Conservation (phyloP, 345 rosid species). For the Lepidium didymum region DNA sequence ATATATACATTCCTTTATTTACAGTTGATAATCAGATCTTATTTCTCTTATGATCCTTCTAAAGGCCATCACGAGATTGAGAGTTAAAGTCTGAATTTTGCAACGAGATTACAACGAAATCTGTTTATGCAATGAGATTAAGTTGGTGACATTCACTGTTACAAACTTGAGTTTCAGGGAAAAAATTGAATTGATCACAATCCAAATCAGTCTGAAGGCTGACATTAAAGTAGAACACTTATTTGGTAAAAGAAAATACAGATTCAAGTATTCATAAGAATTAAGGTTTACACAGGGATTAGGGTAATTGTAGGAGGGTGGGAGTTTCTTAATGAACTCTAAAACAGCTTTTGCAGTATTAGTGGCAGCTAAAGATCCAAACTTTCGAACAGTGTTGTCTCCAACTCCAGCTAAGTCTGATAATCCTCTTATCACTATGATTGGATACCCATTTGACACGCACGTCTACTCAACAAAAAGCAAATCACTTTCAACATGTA, state of each 20-base stretch:
- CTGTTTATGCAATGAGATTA: not conserved
- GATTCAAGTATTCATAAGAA: not conserved
- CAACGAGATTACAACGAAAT: not conserved
- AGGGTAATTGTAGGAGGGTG: not conserved
- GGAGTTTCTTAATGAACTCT: constrained; percentile 26
- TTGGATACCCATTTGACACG: constrained; percentile 41
- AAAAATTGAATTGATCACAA: not conserved
- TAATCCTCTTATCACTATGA: constrained; percentile 39
- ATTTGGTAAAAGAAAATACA: not conserved
- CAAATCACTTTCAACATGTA: not conserved
- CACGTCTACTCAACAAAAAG: constrained; percentile 31
- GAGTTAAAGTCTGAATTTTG: not conserved
- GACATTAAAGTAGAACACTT: not conserved
- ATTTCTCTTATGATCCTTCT: not conserved
- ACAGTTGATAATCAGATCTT: not conserved
- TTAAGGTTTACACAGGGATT: not conserved
- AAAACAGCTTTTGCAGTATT: constrained; percentile 38
- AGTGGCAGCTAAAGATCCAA: constrained; percentile 39
- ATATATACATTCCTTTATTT: not conserved
- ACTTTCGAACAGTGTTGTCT: constrained; percentile 15
- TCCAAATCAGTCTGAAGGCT: not conserved
- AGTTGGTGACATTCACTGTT: not conserved
- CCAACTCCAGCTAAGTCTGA: constrained; percentile 51
- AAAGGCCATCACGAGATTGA: not conserved
- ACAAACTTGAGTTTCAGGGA: not conserved